Evolutionary conservation across 1,284 basidiomycete genomes (phyloP).

Genomic region (Xanthoconium separans): DNA sequence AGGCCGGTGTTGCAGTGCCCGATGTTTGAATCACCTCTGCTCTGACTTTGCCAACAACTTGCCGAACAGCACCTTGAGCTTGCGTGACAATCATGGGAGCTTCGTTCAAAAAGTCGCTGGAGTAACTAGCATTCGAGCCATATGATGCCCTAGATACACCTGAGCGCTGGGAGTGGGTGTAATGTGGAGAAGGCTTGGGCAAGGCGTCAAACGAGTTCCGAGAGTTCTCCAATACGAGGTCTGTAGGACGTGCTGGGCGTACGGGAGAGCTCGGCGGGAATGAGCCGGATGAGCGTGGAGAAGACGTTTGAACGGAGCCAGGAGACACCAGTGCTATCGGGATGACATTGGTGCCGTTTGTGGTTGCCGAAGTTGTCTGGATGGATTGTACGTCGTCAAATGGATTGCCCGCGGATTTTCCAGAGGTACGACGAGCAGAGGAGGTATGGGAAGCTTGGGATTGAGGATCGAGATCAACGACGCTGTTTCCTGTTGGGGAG

Average conservation of each 20-base stretch:
- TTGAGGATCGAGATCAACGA: slow-evolving; percentile 60
- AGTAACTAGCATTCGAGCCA: slow-evolving; percentile 69
- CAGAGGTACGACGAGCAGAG: slow-evolving; percentile 23
- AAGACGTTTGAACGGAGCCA: slow-evolving; percentile 39
- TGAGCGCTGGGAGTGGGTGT: slow-evolving; percentile 54
- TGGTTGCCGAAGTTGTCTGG: slow-evolving; percentile 66
- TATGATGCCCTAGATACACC: slow-evolving; percentile 64
- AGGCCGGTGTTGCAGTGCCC: slow-evolving; percentile 35
- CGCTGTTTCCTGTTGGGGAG: slow-evolving; percentile 41
- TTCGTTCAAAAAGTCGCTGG: slow-evolving; percentile 76
- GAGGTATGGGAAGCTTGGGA: slow-evolving; percentile 38
- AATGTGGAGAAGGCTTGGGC: slow-evolving; percentile 37
- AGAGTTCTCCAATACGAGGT: slow-evolving; percentile 58
- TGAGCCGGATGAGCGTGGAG: slow-evolving; percentile 25
- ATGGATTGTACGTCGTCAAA: slow-evolving; percentile 76
- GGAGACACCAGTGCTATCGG: slow-evolving; percentile 72
- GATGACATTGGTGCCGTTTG: slow-evolving; percentile 78
- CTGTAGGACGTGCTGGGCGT: slow-evolving; percentile 62
- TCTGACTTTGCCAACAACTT: slow-evolving; percentile 72
- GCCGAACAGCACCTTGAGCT: slow-evolving; percentile 59
- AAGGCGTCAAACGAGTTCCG: slow-evolving; percentile 57
- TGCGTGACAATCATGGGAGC: slow-evolving; percentile 78
- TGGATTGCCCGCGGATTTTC: slow-evolving; percentile 52
- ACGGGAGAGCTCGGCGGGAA: slow-evolving; percentile 43
- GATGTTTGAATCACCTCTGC: slow-evolving; percentile 73